Percentiles rank a stretch among this genome's conserved stretches.
phyloP scores from a whole-genome alignment of 2,329 filamentous ascomycete genomes.

The Aspergillus clavatus region DNA sequence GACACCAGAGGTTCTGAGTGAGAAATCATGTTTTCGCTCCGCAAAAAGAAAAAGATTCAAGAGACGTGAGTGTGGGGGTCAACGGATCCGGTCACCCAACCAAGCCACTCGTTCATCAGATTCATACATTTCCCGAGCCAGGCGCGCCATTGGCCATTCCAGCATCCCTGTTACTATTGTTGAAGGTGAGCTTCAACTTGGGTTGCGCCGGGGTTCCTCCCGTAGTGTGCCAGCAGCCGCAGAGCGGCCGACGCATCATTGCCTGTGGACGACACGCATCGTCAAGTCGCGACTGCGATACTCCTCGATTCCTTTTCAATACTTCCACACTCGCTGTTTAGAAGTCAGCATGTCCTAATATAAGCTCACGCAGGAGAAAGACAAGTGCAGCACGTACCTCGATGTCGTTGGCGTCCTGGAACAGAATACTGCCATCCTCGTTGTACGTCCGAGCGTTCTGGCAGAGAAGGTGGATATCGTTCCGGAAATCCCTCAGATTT shows the following conservation, averaged over 20 bases:
- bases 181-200: conserved; percentile 65
- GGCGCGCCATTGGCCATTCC: conserved; percentile 29
- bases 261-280: conserved; percentile 43
- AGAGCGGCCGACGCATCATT: conserved; percentile 48
- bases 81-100: conserved; percentile 10
- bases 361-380: background rate
- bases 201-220: conserved; percentile 51
- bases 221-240: conserved; percentile 57
- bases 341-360: conserved; percentile 5
- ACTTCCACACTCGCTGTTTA: conserved; percentile 45
- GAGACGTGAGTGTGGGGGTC: conserved; percentile 1
- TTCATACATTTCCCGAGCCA: conserved; percentile 13
- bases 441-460: conserved; percentile 94
- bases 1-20: no score
- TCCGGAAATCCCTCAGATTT: conserved; percentile 71
- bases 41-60: no score
- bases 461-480: conserved; percentile 79
- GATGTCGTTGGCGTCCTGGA: conserved; percentile 86
- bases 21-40: background rate
- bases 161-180: conserved; percentile 36
- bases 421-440: conserved; percentile 88
- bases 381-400: conserved; percentile 59
- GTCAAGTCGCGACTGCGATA: conserved; percentile 54
- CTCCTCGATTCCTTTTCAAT: conserved; percentile 50
- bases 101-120: conserved; percentile 13